Evolutionary conservation across 2,329 filamentous ascomycete species (phyloP).

Genomic region (Alternaria consortialis): DNA sequence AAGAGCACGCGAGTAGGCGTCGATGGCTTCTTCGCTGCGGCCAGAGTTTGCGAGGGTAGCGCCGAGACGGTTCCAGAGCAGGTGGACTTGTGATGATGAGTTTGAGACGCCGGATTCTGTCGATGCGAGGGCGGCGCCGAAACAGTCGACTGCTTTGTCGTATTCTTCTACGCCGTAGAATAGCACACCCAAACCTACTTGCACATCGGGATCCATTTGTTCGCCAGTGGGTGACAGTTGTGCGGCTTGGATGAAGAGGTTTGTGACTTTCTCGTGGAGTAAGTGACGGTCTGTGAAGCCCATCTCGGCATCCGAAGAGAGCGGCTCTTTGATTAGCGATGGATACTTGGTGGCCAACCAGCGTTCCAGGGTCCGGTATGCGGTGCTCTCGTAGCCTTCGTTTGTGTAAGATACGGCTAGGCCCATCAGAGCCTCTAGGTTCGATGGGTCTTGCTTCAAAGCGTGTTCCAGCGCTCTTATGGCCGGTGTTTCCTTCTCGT

Average conservation of each 20-base stretch:
- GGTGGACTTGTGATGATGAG: slow-evolving; percentile 83
- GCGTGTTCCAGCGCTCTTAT: slow-evolving; percentile 94
- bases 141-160: slow-evolving; percentile 98
- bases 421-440: slow-evolving; percentile 91
- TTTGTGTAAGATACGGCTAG: slow-evolving; percentile 97
- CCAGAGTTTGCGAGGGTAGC: slow-evolving; percentile 96
- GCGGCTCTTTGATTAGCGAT: slow-evolving; percentile 74
- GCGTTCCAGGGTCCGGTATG: slow-evolving; percentile 93
- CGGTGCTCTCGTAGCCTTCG: slow-evolving; percentile 96
- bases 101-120: slow-evolving; percentile 86
- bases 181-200: slow-evolving; percentile 93
- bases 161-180: slow-evolving; percentile 99
- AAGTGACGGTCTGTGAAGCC: slow-evolving; percentile 93
- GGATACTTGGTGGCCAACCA: slow-evolving; percentile 98
- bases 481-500: slow-evolving; percentile 96
- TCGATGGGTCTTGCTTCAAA: slow-evolving; percentile 84
- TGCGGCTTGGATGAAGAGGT: slow-evolving; percentile 89
- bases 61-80: slow-evolving; percentile 96
- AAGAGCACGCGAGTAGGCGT: slow-evolving; percentile 92
- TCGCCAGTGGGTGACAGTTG: slow-evolving; percentile 90
- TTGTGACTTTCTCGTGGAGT: slow-evolving; percentile 88
- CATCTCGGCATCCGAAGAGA: slow-evolving; percentile 81
- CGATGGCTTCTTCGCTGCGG: slow-evolving; percentile 93
- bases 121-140: slow-evolving; percentile 86
- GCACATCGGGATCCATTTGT: slow-evolving; percentile 98